Percentiles rank a stretch among this genome's conserved stretches.
Evolutionary conservation across 1,139 yeast species (phyloP).

Genomic region (Lodderomyces metapsilosis): DNA sequence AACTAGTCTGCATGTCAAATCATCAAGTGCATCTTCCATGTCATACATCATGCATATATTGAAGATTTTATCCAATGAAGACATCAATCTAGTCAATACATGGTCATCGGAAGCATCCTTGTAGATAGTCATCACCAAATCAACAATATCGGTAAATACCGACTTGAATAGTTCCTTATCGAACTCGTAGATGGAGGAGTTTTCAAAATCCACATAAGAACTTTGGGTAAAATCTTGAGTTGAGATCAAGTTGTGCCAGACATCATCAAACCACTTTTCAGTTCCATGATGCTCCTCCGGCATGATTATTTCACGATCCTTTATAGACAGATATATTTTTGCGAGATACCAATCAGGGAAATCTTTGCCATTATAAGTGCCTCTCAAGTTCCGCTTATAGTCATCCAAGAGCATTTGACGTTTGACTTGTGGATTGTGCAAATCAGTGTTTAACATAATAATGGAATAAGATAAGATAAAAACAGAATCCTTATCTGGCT

Average conservation of each 20-base stretch:
- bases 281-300: conserved; percentile 95
- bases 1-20: conserved; percentile 60
- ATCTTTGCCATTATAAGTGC: conserved; percentile 72
- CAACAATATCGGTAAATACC: conserved; percentile 59
- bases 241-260: conserved; percentile 84
- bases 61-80: conserved; percentile 84
- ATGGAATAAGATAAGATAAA: conserved; percentile 73
- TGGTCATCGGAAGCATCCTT: conserved; percentile 90
- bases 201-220: conserved; percentile 19
- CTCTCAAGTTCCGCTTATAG: conserved; percentile 76
- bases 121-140: conserved; percentile 73
- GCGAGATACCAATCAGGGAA: conserved; percentile 85
- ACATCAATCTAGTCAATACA: conserved; percentile 79
- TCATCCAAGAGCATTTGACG: conserved; percentile 86
- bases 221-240: conserved; percentile 29
- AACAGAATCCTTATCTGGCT: conserved; percentile 72
- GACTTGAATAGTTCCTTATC: conserved; percentile 70
- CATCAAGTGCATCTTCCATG: conserved; percentile 58
- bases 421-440: conserved; percentile 76
- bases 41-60: conserved; percentile 68
- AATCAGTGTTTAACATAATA: conserved; percentile 75
- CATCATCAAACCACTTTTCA: conserved; percentile 87
- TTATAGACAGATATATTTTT: conserved; percentile 76
- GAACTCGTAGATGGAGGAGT: conserved; percentile 40
- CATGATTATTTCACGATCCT: conserved; percentile 88